A percentile compares a stretch with the other conserved stretches of the same genome.
Evolutionary conservation across 441 rosid species (phyloP).

Genomic region (Breynia disticha): DNA sequence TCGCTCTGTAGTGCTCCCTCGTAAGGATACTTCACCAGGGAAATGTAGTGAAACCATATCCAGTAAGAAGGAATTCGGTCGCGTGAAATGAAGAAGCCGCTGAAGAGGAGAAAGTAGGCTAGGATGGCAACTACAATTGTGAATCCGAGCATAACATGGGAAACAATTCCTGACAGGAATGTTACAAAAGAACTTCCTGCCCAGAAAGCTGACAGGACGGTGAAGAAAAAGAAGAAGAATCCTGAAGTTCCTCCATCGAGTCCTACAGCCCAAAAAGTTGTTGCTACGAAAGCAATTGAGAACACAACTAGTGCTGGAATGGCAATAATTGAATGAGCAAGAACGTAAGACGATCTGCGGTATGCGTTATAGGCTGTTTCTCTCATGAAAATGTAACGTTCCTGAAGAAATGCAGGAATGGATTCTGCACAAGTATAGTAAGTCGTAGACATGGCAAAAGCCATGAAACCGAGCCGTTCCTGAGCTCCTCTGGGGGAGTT

Average conservation of each 20-base stretch:
- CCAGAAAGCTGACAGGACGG: constrained; percentile 62
- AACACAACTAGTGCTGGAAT: constrained; percentile 60
- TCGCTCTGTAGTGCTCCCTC: constrained; percentile 69
- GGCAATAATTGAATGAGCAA: constrained; percentile 57
- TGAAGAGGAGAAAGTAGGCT: constrained; percentile 74
- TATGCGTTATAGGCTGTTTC: constrained; percentile 90
- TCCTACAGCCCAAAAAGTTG: constrained; percentile 64
- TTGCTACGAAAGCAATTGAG: constrained; percentile 49
- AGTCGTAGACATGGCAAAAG: constrained; percentile 80
- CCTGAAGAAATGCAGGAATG: constrained; percentile 72
- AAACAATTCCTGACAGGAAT: constrained; percentile 66
- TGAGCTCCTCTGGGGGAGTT: constrained; percentile 71
- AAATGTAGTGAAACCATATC: constrained; percentile 84
- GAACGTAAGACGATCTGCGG: constrained; percentile 76
- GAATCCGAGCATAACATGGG: constrained; percentile 74
- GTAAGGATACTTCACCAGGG: constrained; percentile 73
- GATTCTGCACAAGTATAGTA: constrained; percentile 89
- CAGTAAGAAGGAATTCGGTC: constrained; percentile 68
- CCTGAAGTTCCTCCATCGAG: constrained; percentile 56
- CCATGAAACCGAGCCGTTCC: constrained; percentile 72
- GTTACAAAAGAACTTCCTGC: constrained; percentile 78
- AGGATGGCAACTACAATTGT: constrained; percentile 66
- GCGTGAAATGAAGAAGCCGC: constrained; percentile 75
- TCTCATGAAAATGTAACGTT: constrained; percentile 84
- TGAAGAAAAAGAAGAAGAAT: constrained; percentile 57